Conservation (phyloP, 2,329 filamentous ascomycete genomes). For the Hypomyces perniciosus region DNA sequence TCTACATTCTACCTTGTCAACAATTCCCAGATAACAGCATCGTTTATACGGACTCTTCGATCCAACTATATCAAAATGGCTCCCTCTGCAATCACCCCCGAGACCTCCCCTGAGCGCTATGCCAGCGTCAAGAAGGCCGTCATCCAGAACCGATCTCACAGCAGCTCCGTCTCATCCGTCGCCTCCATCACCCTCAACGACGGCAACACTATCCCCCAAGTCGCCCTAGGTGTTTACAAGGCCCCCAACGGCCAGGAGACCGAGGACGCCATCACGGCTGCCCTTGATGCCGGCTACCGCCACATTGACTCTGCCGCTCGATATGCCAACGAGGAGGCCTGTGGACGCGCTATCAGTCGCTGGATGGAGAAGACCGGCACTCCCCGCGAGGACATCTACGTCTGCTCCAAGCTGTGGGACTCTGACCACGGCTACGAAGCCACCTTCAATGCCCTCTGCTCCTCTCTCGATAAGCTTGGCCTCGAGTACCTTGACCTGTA, state of each 20-base stretch:
- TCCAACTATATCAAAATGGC: constrained; percentile 24
- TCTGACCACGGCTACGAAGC: constrained; percentile 37
- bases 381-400: constrained; percentile 60
- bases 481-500: constrained; percentile 71
- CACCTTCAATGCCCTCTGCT: constrained; percentile 55
- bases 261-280: constrained; percentile 52
- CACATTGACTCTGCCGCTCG: constrained; percentile 51
- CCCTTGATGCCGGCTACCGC: constrained; percentile 50
- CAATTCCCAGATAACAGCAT: no score
- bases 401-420: constrained; percentile 64
- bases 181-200: constrained; percentile 60
- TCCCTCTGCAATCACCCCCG: constrained; percentile 30
- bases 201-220: constrained; percentile 58
- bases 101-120: constrained; percentile 27
- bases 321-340: constrained; percentile 61
- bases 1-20: no score
- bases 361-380: constrained; percentile 56
- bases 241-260: constrained; percentile 49
- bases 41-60: background rate
- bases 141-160: constrained; percentile 19
- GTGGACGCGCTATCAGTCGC: constrained; percentile 66
- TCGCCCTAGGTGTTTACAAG: constrained; percentile 44
- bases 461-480: constrained; percentile 58
- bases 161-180: constrained; percentile 21
- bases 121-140: constrained; percentile 25